Evolutionary conservation across 2,329 filamentous ascomycete species (phyloP), one percentile per base, ranked within the genome.

Genomic region (Colletotrichum sp.): DNA sequence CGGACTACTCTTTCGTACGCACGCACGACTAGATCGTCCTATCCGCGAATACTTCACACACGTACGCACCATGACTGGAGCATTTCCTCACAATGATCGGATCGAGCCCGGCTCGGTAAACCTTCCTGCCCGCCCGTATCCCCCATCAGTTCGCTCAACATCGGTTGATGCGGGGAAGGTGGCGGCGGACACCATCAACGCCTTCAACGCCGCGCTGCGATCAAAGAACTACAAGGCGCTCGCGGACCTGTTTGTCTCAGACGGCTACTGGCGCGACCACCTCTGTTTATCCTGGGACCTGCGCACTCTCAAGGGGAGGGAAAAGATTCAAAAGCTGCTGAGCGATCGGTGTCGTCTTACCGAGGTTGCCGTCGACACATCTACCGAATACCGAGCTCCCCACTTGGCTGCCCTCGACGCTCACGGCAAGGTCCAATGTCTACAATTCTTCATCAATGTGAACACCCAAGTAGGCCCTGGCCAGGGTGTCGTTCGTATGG

Each of bases 201-300:
- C 78, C 2, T 80, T 91, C 78, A 90, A 90, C 78, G 74, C 82
- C 9, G 80, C 81, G 1, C 75, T 92, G 1, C 71, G 78, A 6
- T 80, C 78, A 13, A 80, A 83, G 4, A 83, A 90, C 68, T 80
- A 84, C 57, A 49, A 77, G 3, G 79, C 80, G 2, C 57, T 88
- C 0, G 79, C 85, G 0, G 70, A 78, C 2, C 82, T 90, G 6
- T 88, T 91, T 62, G 79, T 80, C 30, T 74, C 78, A 4, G 83
- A 88, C 24, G 88, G 89, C 71, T 91, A 87, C 81, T 92, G 90
- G 91, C 87, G 91, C 10, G 91, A 93, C 78, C 89, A 92, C 59
- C 83, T 93, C 0, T 88, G 87, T 24, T 80, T 92, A 2, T 87
- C 89, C 1, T 93, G 90, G 91, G 87, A 89, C 55, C 88, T 91